Base-by-base conservation (phyloP, 1,284 basidiomycete genomes). In the Uromyces viciae-fabae region DNA sequence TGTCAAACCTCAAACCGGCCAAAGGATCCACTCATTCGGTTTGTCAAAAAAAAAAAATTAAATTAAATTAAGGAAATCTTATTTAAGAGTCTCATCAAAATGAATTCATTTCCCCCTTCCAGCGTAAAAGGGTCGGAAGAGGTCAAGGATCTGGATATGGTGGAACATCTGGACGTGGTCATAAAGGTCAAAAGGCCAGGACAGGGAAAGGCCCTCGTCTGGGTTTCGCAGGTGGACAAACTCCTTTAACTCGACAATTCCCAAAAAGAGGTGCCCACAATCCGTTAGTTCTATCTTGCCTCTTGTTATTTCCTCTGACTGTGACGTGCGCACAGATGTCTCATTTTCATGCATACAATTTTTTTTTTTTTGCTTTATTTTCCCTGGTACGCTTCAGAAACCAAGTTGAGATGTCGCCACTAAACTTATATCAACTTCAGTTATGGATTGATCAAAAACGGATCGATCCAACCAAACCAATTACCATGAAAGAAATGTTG, bases 241-340 rank as follows among this genome's bases (percentile, higher is more conserved):
- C 95, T 31, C 93, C 96, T 8, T 90, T 99, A 81, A 92, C 91
- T n/a, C 91, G 94, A 83, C 88, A 92, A 66, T 93, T 95, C 85
- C 96, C 96, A 11, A 99, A 99, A 88, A 90, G 91, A 68, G 96
- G 96, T 64, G 99, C 98, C 86, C 90, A 91, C 82, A 98, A 98
- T 87, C 90, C 91, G 95, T 95, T 28, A n/a, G 71, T 73, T 11
- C 15, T 19, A 66, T 11, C 11, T 4, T 28, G 14, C 25, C 14
- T 9, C 9, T 28, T 58, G 8, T 58, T 58, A 11, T 15, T 15
- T 9, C 25, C 40, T 52, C 62, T 71, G 38, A n/a, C 8, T 52
- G n/a, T n/a, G n/a, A n/a, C n/a, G n/a, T n/a, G n/a, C n/a, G n/a
- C n/a, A n/a, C n/a, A n/a, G n/a, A n/a, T n/a, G n/a, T n/a, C n/a